Evolutionary conservation across 2,329 filamentous ascomycete genomes (phyloP).

Genomic region (Talaromyces amestolkiae): DNA sequence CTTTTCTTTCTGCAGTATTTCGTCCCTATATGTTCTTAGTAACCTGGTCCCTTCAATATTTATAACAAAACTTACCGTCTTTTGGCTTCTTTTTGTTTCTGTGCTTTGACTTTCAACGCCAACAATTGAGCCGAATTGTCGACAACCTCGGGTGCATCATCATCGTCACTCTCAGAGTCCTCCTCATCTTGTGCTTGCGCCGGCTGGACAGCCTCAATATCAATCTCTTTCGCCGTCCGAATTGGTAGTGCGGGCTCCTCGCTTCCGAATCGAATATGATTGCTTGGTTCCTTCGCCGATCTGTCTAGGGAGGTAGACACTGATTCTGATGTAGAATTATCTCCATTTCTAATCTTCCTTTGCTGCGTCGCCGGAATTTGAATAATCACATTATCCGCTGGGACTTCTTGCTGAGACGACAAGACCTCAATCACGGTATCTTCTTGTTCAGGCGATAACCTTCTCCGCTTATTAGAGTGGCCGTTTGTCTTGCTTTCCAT

Average conservation of each 20-base stretch:
- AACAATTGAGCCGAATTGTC: constrained; percentile 41
- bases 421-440: constrained; percentile 22
- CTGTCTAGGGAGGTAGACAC: not conserved
- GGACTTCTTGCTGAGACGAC: constrained; percentile 13
- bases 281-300: constrained; percentile 1
- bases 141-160: constrained; percentile 43
- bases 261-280: constrained; percentile 42
- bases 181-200: not conserved
- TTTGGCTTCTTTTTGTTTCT: constrained; percentile 37
- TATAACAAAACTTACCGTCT: constrained; percentile 35
- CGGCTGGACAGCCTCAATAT: constrained; percentile 22
- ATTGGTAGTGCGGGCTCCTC: constrained; percentile 37
- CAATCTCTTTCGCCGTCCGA: constrained; percentile 23
- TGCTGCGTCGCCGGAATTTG: constrained; percentile 12
- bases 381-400: constrained; percentile 6
- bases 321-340: not conserved
- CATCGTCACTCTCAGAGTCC: constrained; percentile 27
- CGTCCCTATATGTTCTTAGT: constrained; percentile 29
- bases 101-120: constrained; percentile 39
- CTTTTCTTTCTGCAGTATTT: constrained; percentile 40
- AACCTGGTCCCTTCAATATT: not conserved
- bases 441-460: constrained; percentile 25
- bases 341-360: not conserved
- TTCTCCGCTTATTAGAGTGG: constrained; percentile 36
- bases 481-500: constrained; percentile 23